Evolutionary conservation across 176 grass and related monocot genomes (phyloP), one percentile per base, ranked within the genome.

Genomic region (Bonia amplexicaulis): DNA sequence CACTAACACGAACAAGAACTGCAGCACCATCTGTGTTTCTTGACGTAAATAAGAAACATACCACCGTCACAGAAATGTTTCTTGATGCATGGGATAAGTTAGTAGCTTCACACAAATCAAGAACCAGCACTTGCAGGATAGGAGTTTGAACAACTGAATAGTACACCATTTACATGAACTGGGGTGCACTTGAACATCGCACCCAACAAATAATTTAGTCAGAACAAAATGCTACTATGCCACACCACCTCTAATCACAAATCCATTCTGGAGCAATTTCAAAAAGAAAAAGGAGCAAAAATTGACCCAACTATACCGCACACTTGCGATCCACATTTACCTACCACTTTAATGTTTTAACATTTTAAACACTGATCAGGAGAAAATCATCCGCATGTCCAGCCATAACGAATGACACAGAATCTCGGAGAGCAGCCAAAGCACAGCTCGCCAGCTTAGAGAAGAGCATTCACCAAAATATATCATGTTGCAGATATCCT

Each of bases 401-500:
- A 64, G n/a, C 20, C 11, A 13, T 29, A 52, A 15, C n/a, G 52
- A 74, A 22, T 71, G 58, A 42, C 35, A 57, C 11, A 65, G 35
- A 35, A 55, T 20, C 55, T 66, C 9, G 3, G 20, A 73, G 40
- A 72, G 70, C 29, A 68, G 78, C 62, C 60, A 74, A 71, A 54
- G 62, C 4, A 16, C 70, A 83, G 45, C 62, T 76, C 71, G 40
- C 70, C 31, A 60, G 74, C 45, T 78, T 84, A 79, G 39, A 72
- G 70, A 76, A 69, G 66, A 74, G 29, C 11, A 77, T 53, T 79
- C 75, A 66, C 44, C 73, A 86, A 82, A 83, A 74, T 60, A 59
- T 33, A 74, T 82, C 84, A 82, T 90, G 84, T 83, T 86, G 88
- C 88, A 78, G 79, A 73, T 86, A 86, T 90, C 88, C 73, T 86